Base-by-base conservation (phyloP, 1,284 basidiomycete genomes). In the Boletus nobilissimus region DNA sequence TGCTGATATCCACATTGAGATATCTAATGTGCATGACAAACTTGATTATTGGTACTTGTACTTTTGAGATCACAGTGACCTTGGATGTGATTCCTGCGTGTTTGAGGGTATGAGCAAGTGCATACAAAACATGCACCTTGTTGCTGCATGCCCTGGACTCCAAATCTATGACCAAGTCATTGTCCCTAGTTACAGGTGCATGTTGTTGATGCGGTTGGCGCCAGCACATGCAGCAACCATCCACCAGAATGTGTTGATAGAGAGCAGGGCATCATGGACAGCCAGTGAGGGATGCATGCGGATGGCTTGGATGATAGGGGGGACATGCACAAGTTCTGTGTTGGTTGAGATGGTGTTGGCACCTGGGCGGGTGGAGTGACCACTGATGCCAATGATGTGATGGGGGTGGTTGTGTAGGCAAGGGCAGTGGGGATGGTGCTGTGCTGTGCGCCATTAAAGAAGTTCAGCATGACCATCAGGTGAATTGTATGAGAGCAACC, bases 381-480 rank as follows among this genome's bases (percentile, higher is more conserved):
- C 98, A 0, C 98, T 98, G 22, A 99, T 90, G 84, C 99, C 98
- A 76, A 99, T 88, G 72, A 99, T 95, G 78, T 93, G 6, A 93
- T 86, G 10, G 93, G 88, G 6, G 86, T 73, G 3, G 79, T 82
- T 0, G 88, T 88, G 78, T 94, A 95, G 5, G 82, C 79, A 22
- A 94, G 81, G 0, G 92, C 93, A 22, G 88, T 84, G 0, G 88
- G 81, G 13, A 92, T 77, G 0, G 87, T 88, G 80, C 90, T 88
- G 83, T 96, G 88, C 62, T 87, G 85, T 3, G 94, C 91, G 13
- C 97, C 97, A 80, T 99, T 97, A 0, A 97, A 99, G 87, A 99
- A 99, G 0, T 99, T 99, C 80, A 99, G 91, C 10, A 97, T 99
- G 1, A 95, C 95, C 98, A 99, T 99, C 77, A 99, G 86, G 76